Conservation (phyloP, 2,329 filamentous ascomycete species). For the Sarocladium oryzae region DNA sequence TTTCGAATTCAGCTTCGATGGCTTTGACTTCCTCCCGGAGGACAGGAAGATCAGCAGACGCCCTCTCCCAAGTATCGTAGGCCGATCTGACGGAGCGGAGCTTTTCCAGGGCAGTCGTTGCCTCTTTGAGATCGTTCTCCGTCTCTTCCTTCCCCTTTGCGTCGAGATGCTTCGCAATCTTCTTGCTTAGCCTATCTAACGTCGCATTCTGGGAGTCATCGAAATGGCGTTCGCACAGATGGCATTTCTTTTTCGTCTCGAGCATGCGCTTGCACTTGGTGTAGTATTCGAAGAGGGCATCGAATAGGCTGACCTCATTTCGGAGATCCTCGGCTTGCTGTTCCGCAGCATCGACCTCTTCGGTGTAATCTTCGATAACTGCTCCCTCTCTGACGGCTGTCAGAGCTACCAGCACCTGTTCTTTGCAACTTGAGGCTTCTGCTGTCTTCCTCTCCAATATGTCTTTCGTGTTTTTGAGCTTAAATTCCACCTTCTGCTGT, state of each 20-base stretch:
- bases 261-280: constrained; percentile 59
- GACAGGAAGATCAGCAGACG: constrained; percentile 65
- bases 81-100: constrained; percentile 58
- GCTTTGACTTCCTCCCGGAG: constrained; percentile 57
- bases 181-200: constrained; percentile 56
- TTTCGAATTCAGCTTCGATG: constrained; percentile 55
- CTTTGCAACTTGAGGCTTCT: constrained; percentile 56
- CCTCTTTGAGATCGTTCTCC: constrained; percentile 52
- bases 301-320: constrained; percentile 63
- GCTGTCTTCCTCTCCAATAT: constrained; percentile 56
- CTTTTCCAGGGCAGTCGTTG: constrained; percentile 44
- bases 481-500: constrained; percentile 69
- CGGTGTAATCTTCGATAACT: constrained; percentile 47
- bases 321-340: constrained; percentile 54
- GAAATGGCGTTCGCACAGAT: constrained; percentile 69
- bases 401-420: constrained; percentile 46
- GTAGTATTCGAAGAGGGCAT: constrained; percentile 66
- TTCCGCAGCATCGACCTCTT: constrained; percentile 43
- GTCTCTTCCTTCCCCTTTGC: constrained; percentile 56
- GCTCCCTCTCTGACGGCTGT: constrained; percentile 35
- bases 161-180: constrained; percentile 57
- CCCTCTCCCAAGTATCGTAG: constrained; percentile 68
- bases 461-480: constrained; percentile 59
- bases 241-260: constrained; percentile 64
- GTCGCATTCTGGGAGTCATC: constrained; percentile 50